Conservation (phyloP, 2,329 filamentous ascomycete genomes). For the Aspergillus proliferans region DNA sequence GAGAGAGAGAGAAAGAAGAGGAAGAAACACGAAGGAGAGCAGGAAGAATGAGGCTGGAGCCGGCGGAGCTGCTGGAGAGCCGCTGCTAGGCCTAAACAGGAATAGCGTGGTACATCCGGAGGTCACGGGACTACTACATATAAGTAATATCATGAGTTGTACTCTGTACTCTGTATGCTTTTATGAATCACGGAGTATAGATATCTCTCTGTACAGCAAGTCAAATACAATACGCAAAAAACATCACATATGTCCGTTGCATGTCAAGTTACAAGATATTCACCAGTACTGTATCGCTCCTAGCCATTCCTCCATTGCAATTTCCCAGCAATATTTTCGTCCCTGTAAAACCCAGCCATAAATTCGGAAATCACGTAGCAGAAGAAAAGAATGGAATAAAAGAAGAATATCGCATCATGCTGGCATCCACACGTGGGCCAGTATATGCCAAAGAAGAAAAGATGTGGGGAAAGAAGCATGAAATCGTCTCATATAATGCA, state of each 20-base stretch:
- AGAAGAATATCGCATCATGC: not conserved
- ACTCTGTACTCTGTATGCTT: no score
- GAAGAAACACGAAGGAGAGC: slow-evolving; percentile 1
- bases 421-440: not conserved
- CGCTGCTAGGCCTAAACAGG: slow-evolving; percentile 4
- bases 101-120: not conserved
- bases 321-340: not conserved
- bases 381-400: not conserved
- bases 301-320: not conserved
- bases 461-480: slow-evolving; percentile 1
- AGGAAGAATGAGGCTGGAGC: slow-evolving; percentile 6
- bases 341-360: not conserved
- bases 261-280: not conserved
- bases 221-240: not conserved
- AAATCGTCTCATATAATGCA: slow-evolving; percentile 22
- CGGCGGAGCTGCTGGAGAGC: slow-evolving; percentile 4
- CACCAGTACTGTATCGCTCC: not conserved
- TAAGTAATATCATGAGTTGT: no score
- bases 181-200: not conserved
- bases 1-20: not conserved
- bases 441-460: no score
- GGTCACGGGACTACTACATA: not conserved
- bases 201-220: no score
- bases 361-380: not conserved
- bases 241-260: not conserved